Percentiles rank a stretch among this genome's conserved stretches.
Conservation (phyloP, 192 early-diverging fungal genomes). For the Backusella circina region DNA sequence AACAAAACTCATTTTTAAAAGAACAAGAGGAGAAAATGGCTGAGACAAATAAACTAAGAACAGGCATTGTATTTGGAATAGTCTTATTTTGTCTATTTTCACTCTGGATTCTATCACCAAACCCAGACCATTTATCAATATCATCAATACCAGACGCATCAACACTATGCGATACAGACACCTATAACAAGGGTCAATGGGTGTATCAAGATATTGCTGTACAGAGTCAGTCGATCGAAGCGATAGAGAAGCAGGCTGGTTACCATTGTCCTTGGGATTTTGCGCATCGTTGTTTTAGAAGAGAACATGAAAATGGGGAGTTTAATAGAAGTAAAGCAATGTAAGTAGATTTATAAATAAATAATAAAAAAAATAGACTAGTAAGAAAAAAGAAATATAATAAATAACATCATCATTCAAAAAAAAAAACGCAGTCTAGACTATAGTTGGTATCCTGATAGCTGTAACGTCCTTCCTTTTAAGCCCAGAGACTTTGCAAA, state of each 20-base stretch:
- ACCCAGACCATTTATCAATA: neutral
- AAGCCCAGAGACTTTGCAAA: slow-evolving; percentile 12
- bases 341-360: slow-evolving; percentile 15
- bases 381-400: neutral
- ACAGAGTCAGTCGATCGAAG: neutral
- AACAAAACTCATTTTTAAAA: neutral
- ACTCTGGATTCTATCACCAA: neutral
- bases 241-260: neutral
- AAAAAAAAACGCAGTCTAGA: slow-evolving; percentile 2
- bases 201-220: slow-evolving; percentile 6
- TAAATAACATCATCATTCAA: neutral
- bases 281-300: slow-evolving; percentile 25
- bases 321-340: slow-evolving; percentile 22
- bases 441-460: slow-evolving; percentile 25
- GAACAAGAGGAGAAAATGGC: neutral
- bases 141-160: neutral
- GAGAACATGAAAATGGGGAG: slow-evolving; percentile 3
- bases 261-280: slow-evolving; percentile 21
- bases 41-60: neutral
- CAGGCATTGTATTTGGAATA: neutral
- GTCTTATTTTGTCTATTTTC: neutral
- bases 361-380: neutral
- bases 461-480: slow-evolving; percentile 19
- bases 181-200: slow-evolving; percentile 29
- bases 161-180: slow-evolving; percentile 14